Evolutionary conservation across 2,329 filamentous ascomycete species (phyloP), one percentile per base, ranked within the genome.

Genomic region (Penicillium nordicum): DNA sequence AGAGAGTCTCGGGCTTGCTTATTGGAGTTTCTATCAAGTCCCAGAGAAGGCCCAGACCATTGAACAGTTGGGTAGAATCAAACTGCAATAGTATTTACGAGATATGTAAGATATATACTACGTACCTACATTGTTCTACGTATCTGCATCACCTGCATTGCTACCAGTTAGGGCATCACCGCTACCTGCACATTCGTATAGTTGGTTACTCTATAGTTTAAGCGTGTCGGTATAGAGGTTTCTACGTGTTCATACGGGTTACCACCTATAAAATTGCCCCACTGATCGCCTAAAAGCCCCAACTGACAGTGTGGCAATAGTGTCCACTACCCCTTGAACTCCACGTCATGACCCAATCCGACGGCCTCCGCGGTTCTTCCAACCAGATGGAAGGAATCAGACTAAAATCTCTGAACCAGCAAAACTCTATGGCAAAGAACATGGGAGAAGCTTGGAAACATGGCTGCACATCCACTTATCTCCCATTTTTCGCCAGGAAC

Each of bases 321-420:
- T 40, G 27, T 14, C 32, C 50, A 51, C 27, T 43, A 18, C 30
- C 46, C 42, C 50, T 53, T 2, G 16, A 45, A 41, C 25, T 29
- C 52, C 50, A 61, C 58, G 60, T 63, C 62, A 63, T 58, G 37
- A 18, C 45, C 34, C 21, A 21, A 46, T 52, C 61, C 55, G 55
- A 2, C 21, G 8, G n/a, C 42, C 41, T 54, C 61, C 61, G 55
- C n/a, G 52, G 59, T 62, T 60, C 57, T 54, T 38, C 50, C 43
- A 52, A 38, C 42, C 46, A 49, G 44, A 38, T 32, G 7, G 21
- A 32, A 42, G 29, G 38, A 47, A n/a, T 9, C 23, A 7, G 8
- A 9, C 7, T 3, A 18, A n/a, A 49, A 36, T 47, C 12, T 25
- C 27, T n/a, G 25, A 45, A 42, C 41, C 40, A 50, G 18, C 23